A percentile compares a stretch with the other conserved stretches of the same genome.
Evolutionary conservation across 179 eudicot genomes (phyloP).

Genomic region (Silene vulgaris): DNA sequence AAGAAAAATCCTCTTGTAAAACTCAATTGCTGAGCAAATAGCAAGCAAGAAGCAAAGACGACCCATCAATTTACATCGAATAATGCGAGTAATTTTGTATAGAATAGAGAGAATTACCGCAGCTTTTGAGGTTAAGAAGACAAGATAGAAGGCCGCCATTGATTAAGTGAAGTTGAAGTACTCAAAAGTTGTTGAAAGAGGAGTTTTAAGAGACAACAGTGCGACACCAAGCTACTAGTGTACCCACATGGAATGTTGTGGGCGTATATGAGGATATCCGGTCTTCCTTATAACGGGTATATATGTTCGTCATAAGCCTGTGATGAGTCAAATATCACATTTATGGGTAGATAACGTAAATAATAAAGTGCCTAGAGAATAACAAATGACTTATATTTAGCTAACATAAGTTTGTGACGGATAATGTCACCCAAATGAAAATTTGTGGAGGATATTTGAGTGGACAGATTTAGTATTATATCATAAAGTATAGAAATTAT

Average conservation of each 20-base stretch:
- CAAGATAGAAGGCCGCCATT: conserved; percentile 23
- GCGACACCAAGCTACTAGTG: conserved; percentile 7
- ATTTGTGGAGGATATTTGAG: too few relatives aligned
- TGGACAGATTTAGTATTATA: background rate
- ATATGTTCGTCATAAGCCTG: too few relatives aligned
- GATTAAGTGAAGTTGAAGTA: background rate
- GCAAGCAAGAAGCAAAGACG: conserved; percentile 28
- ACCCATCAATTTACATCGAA: conserved; percentile 30
- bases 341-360: too few relatives aligned
- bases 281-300: too few relatives aligned
- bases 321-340: too few relatives aligned
- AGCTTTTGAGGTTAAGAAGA: conserved; percentile 27
- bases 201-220: too few relatives aligned
- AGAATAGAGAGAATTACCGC: conserved; percentile 25
- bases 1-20: conserved; percentile 31
- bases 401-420: too few relatives aligned
- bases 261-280: background rate
- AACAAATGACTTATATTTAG: too few relatives aligned
- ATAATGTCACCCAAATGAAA: too few relatives aligned
- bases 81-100: conserved; percentile 21
- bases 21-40: conserved; percentile 36
- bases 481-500: background rate
- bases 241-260: conserved; percentile 15
- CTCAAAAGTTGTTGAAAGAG: background rate
- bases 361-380: too few relatives aligned